These are phyloP conservation scores for Ophiostoma angusticollis DNA, from an alignment of 2,329 filamentous ascomycete genomes.

Conservation along the genomic window DNA sequence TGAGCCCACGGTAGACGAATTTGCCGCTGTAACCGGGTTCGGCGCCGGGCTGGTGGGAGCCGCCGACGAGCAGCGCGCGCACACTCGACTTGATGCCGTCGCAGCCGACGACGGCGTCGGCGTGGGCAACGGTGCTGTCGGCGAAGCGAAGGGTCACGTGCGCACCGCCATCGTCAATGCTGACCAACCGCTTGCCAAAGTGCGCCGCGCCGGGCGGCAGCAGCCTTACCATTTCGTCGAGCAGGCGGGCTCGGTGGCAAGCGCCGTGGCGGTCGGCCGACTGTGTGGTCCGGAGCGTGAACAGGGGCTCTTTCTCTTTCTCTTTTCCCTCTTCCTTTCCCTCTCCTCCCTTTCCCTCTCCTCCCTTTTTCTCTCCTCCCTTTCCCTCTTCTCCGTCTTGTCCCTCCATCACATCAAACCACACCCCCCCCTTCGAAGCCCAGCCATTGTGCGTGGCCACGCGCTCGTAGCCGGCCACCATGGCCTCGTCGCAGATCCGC, in stretches of 20 bases:
- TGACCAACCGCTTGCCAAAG: conserved; percentile 19
- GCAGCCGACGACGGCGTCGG: conserved; percentile 35
- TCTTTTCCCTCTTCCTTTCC: too few species aligned
- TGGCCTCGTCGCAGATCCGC: conserved; percentile 17
- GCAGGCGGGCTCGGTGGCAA: conserved; percentile 17
- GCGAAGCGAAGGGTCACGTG: conserved; percentile 14
- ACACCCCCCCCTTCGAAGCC: conserved; percentile 13
- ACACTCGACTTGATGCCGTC: conserved; percentile 49
- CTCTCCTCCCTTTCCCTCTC: too few species aligned
- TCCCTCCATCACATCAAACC: conserved; percentile 19
- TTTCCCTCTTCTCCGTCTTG: too few species aligned
- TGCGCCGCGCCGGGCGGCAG: conserved; percentile 13
- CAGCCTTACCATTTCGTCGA: conserved; percentile 17
- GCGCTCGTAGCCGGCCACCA: conserved; percentile 18
- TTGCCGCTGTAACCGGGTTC: conserved; percentile 39
- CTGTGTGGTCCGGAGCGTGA: too few species aligned
- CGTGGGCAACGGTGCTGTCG: conserved; percentile 18
- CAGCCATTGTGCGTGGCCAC: conserved; percentile 18
- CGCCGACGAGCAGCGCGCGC: conserved; percentile 38
- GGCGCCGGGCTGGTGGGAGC: conserved; percentile 24
- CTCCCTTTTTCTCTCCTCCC: too few species aligned
- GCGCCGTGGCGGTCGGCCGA: conserved; percentile 13
- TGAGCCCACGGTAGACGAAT: conserved; percentile 40
- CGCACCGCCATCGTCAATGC: conserved; percentile 15
- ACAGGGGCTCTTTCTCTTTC: too few species aligned